phyloP scores from a whole-genome alignment of 305 asterid species.

The Vinca major region DNA sequence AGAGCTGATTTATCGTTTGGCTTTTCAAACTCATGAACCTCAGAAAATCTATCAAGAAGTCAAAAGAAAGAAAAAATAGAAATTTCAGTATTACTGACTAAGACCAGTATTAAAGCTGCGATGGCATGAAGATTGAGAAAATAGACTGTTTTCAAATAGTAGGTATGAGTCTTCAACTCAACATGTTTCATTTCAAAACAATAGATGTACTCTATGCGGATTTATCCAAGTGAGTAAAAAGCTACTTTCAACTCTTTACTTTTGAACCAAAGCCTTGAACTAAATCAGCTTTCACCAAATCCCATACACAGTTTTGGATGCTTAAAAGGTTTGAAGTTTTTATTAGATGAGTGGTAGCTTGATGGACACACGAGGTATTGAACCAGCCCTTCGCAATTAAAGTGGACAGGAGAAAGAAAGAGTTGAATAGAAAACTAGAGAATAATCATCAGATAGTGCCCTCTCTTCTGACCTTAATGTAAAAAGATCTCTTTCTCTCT shows the following conservation, averaged over 20 bases:
- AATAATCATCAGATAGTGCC: not conserved
- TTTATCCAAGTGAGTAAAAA: not conserved
- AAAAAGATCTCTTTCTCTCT: not conserved
- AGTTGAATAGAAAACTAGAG: not conserved
- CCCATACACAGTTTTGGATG: not conserved
- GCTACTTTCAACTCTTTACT: not conserved
- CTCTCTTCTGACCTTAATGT: not conserved
- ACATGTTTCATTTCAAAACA: not conserved
- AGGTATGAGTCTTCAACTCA: not conserved
- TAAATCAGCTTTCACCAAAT: not conserved
- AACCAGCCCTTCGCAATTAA: not conserved
- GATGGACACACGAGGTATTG: not conserved
- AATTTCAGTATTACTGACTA: not conserved
- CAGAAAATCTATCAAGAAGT: slow-evolving; percentile 44
- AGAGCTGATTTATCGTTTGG: slow-evolving; percentile 74
- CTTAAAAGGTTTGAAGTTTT: not conserved
- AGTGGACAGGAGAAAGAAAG: not conserved
- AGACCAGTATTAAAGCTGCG: not conserved
- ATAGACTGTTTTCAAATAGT: not conserved
- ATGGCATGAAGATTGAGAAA: not conserved
- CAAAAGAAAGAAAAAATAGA: not conserved
- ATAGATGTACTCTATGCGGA: not conserved
- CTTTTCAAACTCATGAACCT: slow-evolving; percentile 67
- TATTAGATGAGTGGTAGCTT: not conserved
- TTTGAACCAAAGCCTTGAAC: not conserved